Evolutionary conservation across 345 rosid genomes (phyloP).

Genomic region (Populus alba): DNA sequence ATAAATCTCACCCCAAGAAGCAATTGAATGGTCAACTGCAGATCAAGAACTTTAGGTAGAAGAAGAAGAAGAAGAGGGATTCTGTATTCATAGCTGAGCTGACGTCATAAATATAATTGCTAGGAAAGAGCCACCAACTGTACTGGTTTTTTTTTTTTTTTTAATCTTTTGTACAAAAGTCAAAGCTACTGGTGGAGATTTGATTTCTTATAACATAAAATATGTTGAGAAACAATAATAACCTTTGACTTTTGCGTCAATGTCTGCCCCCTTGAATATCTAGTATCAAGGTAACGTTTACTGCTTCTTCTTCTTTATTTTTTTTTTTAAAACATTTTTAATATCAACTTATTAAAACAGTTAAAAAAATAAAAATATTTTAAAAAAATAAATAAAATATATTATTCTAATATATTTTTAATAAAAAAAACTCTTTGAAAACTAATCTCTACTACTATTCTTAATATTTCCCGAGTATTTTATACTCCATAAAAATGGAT

Average conservation of each 20-base stretch:
- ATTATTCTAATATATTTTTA: no score
- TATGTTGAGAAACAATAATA: no score
- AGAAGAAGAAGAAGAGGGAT: background rate
- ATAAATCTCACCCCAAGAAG: background rate
- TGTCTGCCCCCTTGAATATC: background rate
- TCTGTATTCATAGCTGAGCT: background rate
- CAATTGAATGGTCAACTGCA: background rate
- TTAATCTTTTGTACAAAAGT: background rate
- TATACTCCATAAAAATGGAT: no score
- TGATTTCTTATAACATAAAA: background rate
- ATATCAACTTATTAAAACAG: no score
- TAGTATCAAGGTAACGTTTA: no score
- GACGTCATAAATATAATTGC: background rate
- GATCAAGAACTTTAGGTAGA: background rate
- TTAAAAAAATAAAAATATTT: no score
- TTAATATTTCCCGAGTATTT: no score
- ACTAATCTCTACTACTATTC: accelerated
- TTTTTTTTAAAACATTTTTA: no score
- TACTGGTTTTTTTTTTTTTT: background rate
- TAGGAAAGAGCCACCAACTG: background rate
- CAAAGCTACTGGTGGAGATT: background rate
- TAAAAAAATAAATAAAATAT: no score
- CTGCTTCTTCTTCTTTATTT: no score
- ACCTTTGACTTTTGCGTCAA: background rate
- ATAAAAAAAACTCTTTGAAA: no score